A percentile compares a stretch with the other conserved stretches of the same genome.
These are phyloP conservation scores for Filobasidium wieringae DNA, from an alignment of 768 basidiomycete genomes.

Conservation along the genomic window DNA sequence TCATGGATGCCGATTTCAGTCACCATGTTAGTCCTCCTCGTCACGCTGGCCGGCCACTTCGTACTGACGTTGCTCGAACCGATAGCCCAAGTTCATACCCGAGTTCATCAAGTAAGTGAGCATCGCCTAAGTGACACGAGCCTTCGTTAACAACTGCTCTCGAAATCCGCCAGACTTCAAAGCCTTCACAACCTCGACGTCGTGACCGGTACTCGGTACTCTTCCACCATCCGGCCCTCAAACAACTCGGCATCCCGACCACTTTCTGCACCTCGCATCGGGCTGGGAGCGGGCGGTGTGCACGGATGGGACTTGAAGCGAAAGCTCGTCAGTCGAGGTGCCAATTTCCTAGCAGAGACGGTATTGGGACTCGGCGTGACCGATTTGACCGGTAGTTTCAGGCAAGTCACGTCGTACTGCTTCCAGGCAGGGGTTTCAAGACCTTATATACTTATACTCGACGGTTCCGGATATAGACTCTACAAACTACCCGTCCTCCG, in stretches of 20 bases:
- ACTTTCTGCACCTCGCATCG: slow-evolving; percentile 32
- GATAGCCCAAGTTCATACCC: slow-evolving; percentile 84
- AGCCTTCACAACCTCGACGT: slow-evolving; percentile 79
- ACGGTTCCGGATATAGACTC: slow-evolving; percentile 43
- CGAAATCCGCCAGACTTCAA: slow-evolving; percentile 51
- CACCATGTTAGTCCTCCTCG: slow-evolving; percentile 57
- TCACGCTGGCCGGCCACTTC: neutral
- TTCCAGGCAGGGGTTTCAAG: neutral
- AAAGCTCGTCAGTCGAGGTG: slow-evolving; percentile 75
- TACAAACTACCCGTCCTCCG: slow-evolving; percentile 65
- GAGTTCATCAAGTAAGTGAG: slow-evolving; percentile 72
- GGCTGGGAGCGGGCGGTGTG: slow-evolving; percentile 59
- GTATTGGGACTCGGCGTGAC: slow-evolving; percentile 74
- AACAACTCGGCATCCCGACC: slow-evolving; percentile 11
- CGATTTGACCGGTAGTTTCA: slow-evolving; percentile 81
- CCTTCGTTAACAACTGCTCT: neutral
- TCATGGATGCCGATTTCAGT: slow-evolving; percentile 95
- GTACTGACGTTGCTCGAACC: neutral
- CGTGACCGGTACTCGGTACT: slow-evolving; percentile 83
- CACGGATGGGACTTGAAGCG: slow-evolving; percentile 87
- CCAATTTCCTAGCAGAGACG: slow-evolving; percentile 80
- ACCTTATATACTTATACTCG: too few relatives aligned
- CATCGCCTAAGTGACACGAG: too few relatives aligned
- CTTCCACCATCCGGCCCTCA: slow-evolving; percentile 33
- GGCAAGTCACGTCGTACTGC: slow-evolving; percentile 45